Evolutionary conservation across 176 grass and related monocot species (phyloP).

Genomic region (Bolboschoenus planiculmis): DNA sequence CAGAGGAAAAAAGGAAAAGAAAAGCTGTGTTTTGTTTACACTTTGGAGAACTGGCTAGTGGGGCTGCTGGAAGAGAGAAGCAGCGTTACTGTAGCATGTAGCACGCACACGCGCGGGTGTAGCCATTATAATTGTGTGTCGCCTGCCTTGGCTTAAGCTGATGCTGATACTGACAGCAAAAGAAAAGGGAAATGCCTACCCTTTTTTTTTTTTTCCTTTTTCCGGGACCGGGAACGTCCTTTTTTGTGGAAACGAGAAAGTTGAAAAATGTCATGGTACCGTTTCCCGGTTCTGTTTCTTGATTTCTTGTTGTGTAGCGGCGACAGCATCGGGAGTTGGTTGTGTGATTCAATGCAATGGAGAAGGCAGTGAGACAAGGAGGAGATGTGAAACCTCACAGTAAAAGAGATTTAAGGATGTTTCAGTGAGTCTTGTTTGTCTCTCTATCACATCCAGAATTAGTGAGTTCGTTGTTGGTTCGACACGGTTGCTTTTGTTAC

Average conservation of each 20-base stretch:
- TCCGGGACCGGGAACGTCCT: not conserved
- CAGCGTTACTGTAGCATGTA: not conserved
- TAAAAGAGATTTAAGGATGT: not conserved
- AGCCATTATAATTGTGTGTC: constrained; percentile 14
- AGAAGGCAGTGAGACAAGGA: constrained; percentile 2
- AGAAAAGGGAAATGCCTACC: not conserved
- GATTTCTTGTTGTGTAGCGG: constrained; percentile 4
- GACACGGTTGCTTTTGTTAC: too few species aligned
- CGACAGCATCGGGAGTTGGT: not conserved
- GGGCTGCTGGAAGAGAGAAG: not conserved
- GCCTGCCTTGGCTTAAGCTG: not conserved
- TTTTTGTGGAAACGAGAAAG: constrained; percentile 22
- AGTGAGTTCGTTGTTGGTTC: not conserved
- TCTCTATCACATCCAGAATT: not conserved
- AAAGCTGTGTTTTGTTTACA: not conserved
- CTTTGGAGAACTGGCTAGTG: not conserved
- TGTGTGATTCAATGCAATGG: constrained; percentile 7
- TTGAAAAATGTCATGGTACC: not conserved
- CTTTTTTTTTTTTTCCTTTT: not conserved
- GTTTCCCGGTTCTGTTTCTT: not conserved
- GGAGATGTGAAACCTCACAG: not conserved
- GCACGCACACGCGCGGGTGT: constrained; percentile 3
- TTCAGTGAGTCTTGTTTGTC: not conserved
- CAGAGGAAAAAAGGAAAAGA: not conserved
- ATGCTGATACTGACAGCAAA: constrained; percentile 4